phyloP scores from a whole-genome alignment of 352 stramenopile species.

The Lagenidium giganteum region DNA sequence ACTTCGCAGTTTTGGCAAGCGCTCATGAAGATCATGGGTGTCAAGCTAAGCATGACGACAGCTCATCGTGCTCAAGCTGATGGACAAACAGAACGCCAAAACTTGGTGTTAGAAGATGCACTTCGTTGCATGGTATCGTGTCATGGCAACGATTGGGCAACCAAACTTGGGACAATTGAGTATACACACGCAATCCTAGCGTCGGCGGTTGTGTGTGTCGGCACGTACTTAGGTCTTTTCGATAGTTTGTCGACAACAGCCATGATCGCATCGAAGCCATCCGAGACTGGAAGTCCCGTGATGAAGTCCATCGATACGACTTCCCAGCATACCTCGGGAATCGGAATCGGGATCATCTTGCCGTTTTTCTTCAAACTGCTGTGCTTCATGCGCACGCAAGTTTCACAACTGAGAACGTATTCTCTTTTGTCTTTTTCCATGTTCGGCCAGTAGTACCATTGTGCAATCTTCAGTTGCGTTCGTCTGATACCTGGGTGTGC shows the following conservation, averaged over 20 bases:
- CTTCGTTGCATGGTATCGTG: no score
- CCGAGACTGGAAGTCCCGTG: constrained; percentile 8
- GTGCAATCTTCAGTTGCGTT: background rate
- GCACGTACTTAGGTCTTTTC: constrained; percentile 13
- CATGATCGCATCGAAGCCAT: constrained; percentile 10
- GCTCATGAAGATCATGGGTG: no score
- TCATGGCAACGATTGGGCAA: no score
- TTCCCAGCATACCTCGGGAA: constrained; percentile 15
- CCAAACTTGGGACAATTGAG: no score
- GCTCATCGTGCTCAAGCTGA: no score
- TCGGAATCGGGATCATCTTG: constrained; percentile 5
- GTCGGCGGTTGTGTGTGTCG: constrained; percentile 3
- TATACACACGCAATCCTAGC: no score
- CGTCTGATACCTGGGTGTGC: constrained; percentile 5
- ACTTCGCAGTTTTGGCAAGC: no score
- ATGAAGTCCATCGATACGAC: constrained; percentile 13
- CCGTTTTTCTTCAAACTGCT: constrained; percentile 7
- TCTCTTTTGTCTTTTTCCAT: constrained; percentile 6
- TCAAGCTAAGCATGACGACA: no score
- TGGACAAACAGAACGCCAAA: no score
- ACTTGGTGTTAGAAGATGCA: no score
- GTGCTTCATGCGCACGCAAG: constrained; percentile 4
- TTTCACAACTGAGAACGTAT: constrained; percentile 11
- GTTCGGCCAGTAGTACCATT: constrained; percentile 9
- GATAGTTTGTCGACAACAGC: constrained; percentile 3